These are phyloP conservation scores for Gossypium davidsonii DNA, from an alignment of 441 rosid genomes.

Conservation along the genomic window DNA sequence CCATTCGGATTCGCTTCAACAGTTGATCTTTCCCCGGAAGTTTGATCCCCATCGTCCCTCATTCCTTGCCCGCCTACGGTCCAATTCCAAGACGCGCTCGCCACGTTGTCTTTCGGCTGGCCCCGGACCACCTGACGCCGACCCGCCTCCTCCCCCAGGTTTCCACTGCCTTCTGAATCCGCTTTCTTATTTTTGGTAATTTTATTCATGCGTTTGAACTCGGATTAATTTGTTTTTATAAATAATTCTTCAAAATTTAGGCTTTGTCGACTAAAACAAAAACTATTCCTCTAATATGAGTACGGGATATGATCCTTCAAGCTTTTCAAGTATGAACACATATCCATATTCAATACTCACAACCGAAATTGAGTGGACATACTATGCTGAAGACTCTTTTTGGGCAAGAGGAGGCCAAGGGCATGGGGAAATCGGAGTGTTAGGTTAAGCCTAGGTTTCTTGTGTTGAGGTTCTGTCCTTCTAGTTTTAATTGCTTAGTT, in stretches of 20 bases:
- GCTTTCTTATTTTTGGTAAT: not conserved
- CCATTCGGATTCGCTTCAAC: not conserved
- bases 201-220: not conserved
- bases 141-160: slow-evolving; percentile 34
- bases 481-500: not conserved
- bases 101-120: slow-evolving; percentile 27
- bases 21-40: slow-evolving; percentile 7
- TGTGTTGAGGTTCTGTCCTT: too few species aligned
- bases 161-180: not conserved
- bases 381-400: too few species aligned
- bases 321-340: too few species aligned
- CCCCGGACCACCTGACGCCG: slow-evolving; percentile 34
- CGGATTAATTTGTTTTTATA: not conserved
- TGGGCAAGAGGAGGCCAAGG: too few species aligned
- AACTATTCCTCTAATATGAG: too few species aligned
- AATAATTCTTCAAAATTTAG: not conserved
- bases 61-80: not conserved
- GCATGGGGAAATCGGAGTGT: too few species aligned
- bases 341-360: too few species aligned
- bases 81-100: slow-evolving; percentile 5
- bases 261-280: too few species aligned
- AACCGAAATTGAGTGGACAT: too few species aligned
- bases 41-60: slow-evolving; percentile 12
- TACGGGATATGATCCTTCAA: too few species aligned
- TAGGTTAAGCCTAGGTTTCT: too few species aligned